Evolutionary conservation across 1,139 yeast species (phyloP).

Genomic region (Saccharomycopsis hybrid): DNA sequence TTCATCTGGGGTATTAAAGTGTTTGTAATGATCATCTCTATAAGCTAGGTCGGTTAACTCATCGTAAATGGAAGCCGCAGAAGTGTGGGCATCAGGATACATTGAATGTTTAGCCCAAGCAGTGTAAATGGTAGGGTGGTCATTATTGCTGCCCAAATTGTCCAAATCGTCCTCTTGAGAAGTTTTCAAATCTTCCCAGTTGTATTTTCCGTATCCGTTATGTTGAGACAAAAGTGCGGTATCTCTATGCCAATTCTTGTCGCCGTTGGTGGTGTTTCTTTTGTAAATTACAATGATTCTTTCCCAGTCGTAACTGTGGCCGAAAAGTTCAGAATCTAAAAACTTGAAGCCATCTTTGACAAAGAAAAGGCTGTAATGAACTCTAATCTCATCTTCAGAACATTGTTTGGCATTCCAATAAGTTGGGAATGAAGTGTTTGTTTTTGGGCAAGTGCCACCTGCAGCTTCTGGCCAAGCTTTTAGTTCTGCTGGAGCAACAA

Average conservation of each 20-base stretch:
- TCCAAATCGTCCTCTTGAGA: not conserved
- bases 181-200: conserved; percentile 5
- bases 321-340: not conserved
- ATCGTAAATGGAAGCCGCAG: not conserved
- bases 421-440: conserved; percentile 2
- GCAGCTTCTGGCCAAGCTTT: conserved; percentile 5
- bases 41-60: conserved; percentile 5
- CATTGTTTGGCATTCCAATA: conserved; percentile 9
- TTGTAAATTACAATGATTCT: conserved; percentile 6
- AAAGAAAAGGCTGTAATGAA: conserved; percentile 6
- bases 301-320: conserved; percentile 13
- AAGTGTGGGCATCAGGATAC: not conserved
- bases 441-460: conserved; percentile 7
- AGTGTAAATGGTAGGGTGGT: conserved; percentile 7
- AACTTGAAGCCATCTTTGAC: conserved; percentile 12
- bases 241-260: not conserved
- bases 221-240: conserved; percentile 2
- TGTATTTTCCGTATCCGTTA: conserved; percentile 1
- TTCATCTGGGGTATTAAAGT: conserved; percentile 3
- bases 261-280: not conserved
- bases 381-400: conserved; percentile 3
- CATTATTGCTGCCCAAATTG: not conserved
- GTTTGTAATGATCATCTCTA: conserved; percentile 12
- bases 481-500: conserved; percentile 1
- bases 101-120: conserved; percentile 14